phyloP scores from a whole-genome alignment of 352 stramenopile genomes.

The Thalassiosira livingstoniorum region DNA sequence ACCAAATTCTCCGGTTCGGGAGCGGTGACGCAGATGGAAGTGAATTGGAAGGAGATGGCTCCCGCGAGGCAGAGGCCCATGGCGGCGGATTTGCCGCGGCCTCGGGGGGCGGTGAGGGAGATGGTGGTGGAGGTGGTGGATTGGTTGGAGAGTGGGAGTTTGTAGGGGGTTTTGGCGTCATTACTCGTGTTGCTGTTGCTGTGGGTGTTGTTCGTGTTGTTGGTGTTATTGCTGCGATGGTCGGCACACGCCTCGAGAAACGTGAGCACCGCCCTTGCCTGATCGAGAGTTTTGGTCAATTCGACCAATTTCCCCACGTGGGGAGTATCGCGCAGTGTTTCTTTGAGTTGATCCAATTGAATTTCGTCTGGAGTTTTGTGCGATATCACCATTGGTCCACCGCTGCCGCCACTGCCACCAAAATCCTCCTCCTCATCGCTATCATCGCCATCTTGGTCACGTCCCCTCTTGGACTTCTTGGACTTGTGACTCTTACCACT shows the following conservation, averaged over 20 bases:
- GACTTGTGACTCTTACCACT: not conserved
- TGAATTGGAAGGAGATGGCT: constrained; percentile 86
- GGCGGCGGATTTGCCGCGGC: constrained; percentile 96
- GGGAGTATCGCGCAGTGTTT: constrained; percentile 94
- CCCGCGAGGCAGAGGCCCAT: constrained; percentile 93
- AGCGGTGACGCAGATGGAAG: constrained; percentile 91
- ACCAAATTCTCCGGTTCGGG: constrained; percentile 98
- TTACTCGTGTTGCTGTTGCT: constrained; percentile 57
- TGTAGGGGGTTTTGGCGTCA: not conserved
- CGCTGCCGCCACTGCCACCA: constrained; percentile 71
- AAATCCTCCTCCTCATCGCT: constrained; percentile 64
- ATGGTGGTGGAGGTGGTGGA: constrained; percentile 89
- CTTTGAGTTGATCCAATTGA: constrained; percentile 94
- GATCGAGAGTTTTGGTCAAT: constrained; percentile 94
- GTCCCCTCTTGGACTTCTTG: not conserved
- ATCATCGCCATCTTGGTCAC: not conserved
- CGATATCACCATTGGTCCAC: constrained; percentile 50
- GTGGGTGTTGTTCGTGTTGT: constrained; percentile 82
- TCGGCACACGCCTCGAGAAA: constrained; percentile 98
- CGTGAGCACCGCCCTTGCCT: constrained; percentile 93
- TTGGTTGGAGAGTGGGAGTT: not conserved
- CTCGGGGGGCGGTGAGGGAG: constrained; percentile 93
- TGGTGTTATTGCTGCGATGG: constrained; percentile 87
- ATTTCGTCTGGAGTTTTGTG: constrained; percentile 85
- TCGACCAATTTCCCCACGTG: constrained; percentile 95